Percentiles rank a stretch among this genome's conserved stretches.
Conservation (phyloP, 1,284 basidiomycete genomes). For the Pholiota adiposa region DNA sequence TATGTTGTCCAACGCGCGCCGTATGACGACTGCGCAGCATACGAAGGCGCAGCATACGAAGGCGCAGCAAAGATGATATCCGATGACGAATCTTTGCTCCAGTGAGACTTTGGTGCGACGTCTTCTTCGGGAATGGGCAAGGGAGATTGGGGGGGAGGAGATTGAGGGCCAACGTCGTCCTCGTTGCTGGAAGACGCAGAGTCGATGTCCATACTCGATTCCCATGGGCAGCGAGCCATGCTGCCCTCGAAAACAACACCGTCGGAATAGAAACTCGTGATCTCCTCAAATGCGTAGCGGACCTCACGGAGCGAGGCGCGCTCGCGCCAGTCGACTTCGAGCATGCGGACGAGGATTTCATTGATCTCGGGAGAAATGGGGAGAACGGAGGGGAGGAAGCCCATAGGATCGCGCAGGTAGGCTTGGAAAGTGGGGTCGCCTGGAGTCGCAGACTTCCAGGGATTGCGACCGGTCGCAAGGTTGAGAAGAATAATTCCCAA, state of each 20-base stretch:
- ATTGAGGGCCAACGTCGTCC: conserved; percentile 30
- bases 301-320: conserved; percentile 76
- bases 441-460: conserved; percentile 94
- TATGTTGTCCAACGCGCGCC: conserved; percentile 38
- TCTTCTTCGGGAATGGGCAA: conserved; percentile 22
- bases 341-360: conserved; percentile 67
- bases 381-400: conserved; percentile 74
- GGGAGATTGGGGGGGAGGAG: conserved; percentile 30
- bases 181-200: conserved; percentile 47
- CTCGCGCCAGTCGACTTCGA: conserved; percentile 73
- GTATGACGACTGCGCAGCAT: conserved; percentile 38
- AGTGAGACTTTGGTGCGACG: conserved; percentile 44
- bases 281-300: conserved; percentile 66
- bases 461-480: conserved; percentile 93
- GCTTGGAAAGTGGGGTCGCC: conserved; percentile 79
- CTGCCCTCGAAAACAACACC: conserved; percentile 80
- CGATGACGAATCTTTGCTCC: conserved; percentile 69
- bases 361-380: conserved; percentile 77
- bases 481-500: conserved; percentile 96
- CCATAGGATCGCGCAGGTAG: conserved; percentile 65
- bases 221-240: conserved; percentile 83
- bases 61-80: conserved; percentile 65
- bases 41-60: conserved; percentile 35
- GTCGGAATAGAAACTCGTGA: conserved; percentile 73
- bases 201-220: conserved; percentile 73